Conservation (phyloP, 108 stramenopile species). For the Skeletonema menzelii region DNA sequence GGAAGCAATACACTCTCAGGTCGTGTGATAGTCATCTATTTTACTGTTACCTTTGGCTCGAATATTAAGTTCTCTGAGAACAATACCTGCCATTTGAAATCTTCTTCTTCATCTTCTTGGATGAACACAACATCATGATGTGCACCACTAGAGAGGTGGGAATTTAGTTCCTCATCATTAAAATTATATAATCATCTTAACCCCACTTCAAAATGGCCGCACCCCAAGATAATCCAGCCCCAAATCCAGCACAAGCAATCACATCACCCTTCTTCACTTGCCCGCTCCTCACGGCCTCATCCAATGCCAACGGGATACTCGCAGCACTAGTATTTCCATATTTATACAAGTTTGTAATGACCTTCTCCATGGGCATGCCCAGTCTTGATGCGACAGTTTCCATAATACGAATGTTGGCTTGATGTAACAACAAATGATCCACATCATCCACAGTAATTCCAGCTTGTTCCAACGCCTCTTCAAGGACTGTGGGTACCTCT, state of each 20-base stretch:
- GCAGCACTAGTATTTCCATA: constrained; percentile 97
- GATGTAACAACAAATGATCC: constrained; percentile 94
- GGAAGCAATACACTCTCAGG: neutral
- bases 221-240: constrained; percentile 97
- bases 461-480: constrained; percentile 89
- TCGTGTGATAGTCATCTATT: neutral
- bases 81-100: neutral
- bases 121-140: neutral
- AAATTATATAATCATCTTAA: too few relatives aligned
- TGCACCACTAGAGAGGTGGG: neutral
- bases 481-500: constrained; percentile 89
- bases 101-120: neutral
- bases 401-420: constrained; percentile 98
- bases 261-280: constrained; percentile 97
- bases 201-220: constrained; percentile 94
- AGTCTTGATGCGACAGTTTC: constrained; percentile 91
- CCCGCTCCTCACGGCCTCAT: constrained; percentile 90
- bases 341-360: constrained; percentile 87
- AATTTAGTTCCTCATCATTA: neutral
- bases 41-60: neutral
- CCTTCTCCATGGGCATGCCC: constrained; percentile 91
- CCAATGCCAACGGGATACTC: constrained; percentile 92
- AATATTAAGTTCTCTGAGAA: neutral
- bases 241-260: constrained; percentile 97
- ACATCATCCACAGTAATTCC: constrained; percentile 89